These are phyloP conservation scores for Neoarthrinium moseri DNA, from an alignment of 2,329 filamentous ascomycete genomes.

Conservation along the genomic window DNA sequence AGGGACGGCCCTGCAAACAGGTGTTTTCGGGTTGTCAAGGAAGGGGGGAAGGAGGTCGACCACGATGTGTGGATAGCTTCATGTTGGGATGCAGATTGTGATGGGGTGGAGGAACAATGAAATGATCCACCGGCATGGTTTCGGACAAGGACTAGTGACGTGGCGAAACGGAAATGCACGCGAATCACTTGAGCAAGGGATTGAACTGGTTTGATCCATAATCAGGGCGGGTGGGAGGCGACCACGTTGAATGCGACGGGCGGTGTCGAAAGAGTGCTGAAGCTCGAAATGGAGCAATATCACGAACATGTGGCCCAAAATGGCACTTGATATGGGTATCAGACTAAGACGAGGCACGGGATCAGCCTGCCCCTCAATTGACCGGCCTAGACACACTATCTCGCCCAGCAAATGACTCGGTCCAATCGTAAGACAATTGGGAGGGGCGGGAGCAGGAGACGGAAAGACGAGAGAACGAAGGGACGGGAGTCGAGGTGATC, in stretches of 20 bases:
- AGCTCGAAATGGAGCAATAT: slow-evolving; percentile 16
- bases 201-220: not conserved
- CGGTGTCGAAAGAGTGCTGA: slow-evolving; percentile 14
- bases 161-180: not conserved
- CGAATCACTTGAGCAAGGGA: not conserved
- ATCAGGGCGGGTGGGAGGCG: slow-evolving; percentile 16
- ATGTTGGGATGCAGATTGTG: slow-evolving; percentile 12
- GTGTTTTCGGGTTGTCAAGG: too few relatives aligned
- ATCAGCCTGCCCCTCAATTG: slow-evolving; percentile 1
- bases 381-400: not conserved
- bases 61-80: slow-evolving; percentile 30
- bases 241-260: slow-evolving; percentile 23
- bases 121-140: not conserved
- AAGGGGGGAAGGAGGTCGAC: too few relatives aligned
- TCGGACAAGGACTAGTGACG: not conserved
- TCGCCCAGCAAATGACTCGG: slow-evolving; percentile 24
- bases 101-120: not conserved
- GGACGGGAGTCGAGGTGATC: slow-evolving; percentile 23
- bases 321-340: slow-evolving; percentile 15
- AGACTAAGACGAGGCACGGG: slow-evolving; percentile 15
- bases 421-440: slow-evolving; percentile 22
- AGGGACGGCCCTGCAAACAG: too few relatives aligned
- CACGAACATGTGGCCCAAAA: slow-evolving; percentile 8
- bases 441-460: slow-evolving; percentile 8
- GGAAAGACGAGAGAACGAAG: slow-evolving; percentile 9